A percentile compares a stretch with the other conserved stretches of the same genome.
phyloP scores from a whole-genome alignment of 495 filamentous ascomycete species.

The Annulohypoxylon stygium region DNA sequence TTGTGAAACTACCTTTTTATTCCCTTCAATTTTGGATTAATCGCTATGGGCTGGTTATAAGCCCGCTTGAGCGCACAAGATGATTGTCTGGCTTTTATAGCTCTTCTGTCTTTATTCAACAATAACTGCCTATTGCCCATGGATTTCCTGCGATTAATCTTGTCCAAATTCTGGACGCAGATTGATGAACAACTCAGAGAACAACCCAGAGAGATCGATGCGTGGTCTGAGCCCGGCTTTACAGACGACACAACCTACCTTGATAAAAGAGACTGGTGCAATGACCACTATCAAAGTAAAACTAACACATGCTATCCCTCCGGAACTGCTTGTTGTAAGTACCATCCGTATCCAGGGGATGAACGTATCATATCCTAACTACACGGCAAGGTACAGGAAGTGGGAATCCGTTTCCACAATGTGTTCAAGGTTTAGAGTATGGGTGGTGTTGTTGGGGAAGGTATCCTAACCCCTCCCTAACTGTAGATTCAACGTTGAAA shows the following conservation, averaged over 20 bases:
- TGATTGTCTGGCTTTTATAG: too few relatives aligned
- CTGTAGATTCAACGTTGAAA: neutral
- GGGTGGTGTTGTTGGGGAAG: slow-evolving; percentile 16
- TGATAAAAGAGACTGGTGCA: neutral
- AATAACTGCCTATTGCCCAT: neutral
- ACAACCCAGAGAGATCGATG: neutral
- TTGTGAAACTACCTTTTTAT: too few relatives aligned
- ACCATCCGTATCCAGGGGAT: neutral
- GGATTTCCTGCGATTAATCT: neutral
- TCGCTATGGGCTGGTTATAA: neutral
- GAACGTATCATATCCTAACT: neutral
- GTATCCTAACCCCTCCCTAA: neutral
- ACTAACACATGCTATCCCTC: slow-evolving; percentile 5
- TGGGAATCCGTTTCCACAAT: neutral
- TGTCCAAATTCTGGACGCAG: neutral
- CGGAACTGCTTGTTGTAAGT: slow-evolving; percentile 7
- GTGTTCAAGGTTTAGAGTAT: neutral
- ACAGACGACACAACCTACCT: neutral
- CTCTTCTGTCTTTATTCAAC: too few relatives aligned
- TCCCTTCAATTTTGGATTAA: neutral
- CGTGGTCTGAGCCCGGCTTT: neutral
- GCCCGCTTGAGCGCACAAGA: too few relatives aligned
- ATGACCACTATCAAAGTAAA: neutral
- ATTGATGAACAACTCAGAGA: too few relatives aligned
- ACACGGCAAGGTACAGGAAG: neutral